Percentiles rank a stretch among this genome's conserved stretches.
Evolutionary conservation across 352 stramenopile genomes (phyloP).

Genomic region (Phytopythium delawarense): DNA sequence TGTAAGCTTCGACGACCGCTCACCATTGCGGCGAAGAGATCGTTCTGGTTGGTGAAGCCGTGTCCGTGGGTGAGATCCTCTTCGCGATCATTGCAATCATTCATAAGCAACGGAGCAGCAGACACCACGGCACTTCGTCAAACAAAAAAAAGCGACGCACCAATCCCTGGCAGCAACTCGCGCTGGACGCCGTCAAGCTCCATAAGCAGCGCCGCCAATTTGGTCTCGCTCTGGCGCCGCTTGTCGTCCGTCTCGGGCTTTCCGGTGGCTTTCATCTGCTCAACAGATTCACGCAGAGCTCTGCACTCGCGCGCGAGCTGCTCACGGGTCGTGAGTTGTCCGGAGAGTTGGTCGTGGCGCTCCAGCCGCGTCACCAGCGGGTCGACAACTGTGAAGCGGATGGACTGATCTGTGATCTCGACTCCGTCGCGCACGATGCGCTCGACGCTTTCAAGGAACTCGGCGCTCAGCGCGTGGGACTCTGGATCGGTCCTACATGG

Average conservation of each 20-base stretch:
- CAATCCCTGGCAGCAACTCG: slow-evolving; percentile 35
- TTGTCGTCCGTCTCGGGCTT: slow-evolving; percentile 40
- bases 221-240: slow-evolving; percentile 23
- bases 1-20: not conserved
- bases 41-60: slow-evolving; percentile 26
- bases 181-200: slow-evolving; percentile 36
- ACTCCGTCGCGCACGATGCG: slow-evolving; percentile 48
- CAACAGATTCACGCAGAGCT: slow-evolving; percentile 15
- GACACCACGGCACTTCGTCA: not conserved
- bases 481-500: slow-evolving; percentile 17
- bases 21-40: slow-evolving; percentile 69
- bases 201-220: slow-evolving; percentile 34
- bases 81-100: slow-evolving; percentile 8
- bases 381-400: slow-evolving; percentile 75
- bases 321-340: slow-evolving; percentile 25
- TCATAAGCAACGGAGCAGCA: not conserved
- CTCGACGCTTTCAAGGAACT: slow-evolving; percentile 49
- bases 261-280: slow-evolving; percentile 30
- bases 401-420: slow-evolving; percentile 69
- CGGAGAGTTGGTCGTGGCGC: slow-evolving; percentile 38
- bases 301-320: slow-evolving; percentile 20
- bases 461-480: slow-evolving; percentile 28
- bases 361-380: slow-evolving; percentile 51
- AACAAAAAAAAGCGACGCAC: slow-evolving; percentile 13
- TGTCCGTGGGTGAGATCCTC: slow-evolving; percentile 33